A percentile compares a stretch with the other conserved stretches of the same genome.
These are phyloP conservation scores for Cicer yamashitae DNA, from an alignment of 306 rosid genomes.

Conservation along the genomic window DNA sequence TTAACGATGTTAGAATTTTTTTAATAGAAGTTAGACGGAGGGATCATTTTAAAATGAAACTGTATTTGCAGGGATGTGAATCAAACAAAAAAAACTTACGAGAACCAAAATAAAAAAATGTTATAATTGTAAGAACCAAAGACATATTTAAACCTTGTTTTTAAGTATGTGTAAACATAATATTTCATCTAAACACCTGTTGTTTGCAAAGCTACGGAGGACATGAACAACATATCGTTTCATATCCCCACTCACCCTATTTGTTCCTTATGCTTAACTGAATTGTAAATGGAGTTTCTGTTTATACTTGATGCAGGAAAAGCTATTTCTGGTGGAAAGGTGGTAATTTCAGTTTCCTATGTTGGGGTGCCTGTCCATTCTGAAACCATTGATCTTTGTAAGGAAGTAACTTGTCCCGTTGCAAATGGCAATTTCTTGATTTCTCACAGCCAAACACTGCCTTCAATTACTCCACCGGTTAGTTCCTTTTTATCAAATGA, in stretches of 20 bases:
- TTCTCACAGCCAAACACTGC: conserved; percentile 78
- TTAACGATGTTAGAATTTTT: too few relatives aligned
- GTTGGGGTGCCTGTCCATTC: conserved; percentile 72
- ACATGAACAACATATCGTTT: background rate
- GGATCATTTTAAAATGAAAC: too few relatives aligned
- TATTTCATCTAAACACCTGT: background rate
- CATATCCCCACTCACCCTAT: conserved; percentile 9
- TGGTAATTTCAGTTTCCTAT: conserved; percentile 70
- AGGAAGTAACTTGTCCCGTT: conserved; percentile 70
- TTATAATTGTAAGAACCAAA: too few relatives aligned
- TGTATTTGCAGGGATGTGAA: too few relatives aligned
- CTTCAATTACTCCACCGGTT: conserved; percentile 78
- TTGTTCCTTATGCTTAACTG: conserved; percentile 36
- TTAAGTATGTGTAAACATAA: background rate
- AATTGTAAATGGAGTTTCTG: conserved; percentile 35
- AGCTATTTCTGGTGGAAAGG: conserved; percentile 62
- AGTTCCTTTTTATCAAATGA: conserved; percentile 51
- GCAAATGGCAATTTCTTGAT: conserved; percentile 63
- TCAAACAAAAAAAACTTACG: too few relatives aligned
- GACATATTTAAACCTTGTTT: too few relatives aligned
- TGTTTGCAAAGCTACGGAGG: background rate
- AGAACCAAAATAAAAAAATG: too few relatives aligned
- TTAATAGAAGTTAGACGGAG: too few relatives aligned
- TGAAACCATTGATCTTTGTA: conserved; percentile 64
- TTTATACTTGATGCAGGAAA: conserved; percentile 52